Base-by-base conservation (phyloP, 208 protist species). In the Angomonas ambiguus region DNA sequence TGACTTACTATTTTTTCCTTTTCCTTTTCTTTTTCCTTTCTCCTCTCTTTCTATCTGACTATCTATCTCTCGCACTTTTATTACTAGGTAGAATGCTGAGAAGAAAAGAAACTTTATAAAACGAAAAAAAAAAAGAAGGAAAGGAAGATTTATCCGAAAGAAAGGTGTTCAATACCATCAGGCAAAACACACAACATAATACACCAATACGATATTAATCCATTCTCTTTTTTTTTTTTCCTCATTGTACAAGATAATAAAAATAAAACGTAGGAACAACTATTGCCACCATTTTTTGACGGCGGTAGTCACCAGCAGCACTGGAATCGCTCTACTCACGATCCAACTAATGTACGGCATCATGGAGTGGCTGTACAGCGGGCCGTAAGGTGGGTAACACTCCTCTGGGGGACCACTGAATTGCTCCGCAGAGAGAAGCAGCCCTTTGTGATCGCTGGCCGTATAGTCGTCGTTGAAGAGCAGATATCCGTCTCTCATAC, bases 391-490 rank as follows among this genome's bases (percentile, higher is more conserved):
- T 0, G 79, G 80, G 71, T 86, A 86, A 16, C 76, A 69, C 11
- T 77, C 71, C 35, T 77, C 42, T 31, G 74, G 59, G 16, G 45
- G 28, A 18, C 28, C 20, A 28, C 32, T 63, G 48, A 82, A 63
- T 63, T 90, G 87, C 34, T 41, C 45, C 22, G 88, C 76, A 5
- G 76, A 79, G 60, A 92, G 75, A 27, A 83, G 62, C 16, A 94
- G 68, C 20, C 85, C 88, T 51, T 79, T 81, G 66, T 94, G 88
- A 62, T 92, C 85, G 28, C 76, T 89, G 2, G 65, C 76, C 10
- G 55, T 48, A 55, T 82, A 92, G 22, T 74, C 13, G n/a, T 88
- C 77, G 68, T 92, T 94, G 67, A 94, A 88, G 32, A 88, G 69
- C 1, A 94, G 51, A 56, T 90, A 92, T 53, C 83, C 82, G 38